Evolutionary conservation across 257 asterid genomes (phyloP).

Genomic region (Gentiana straminea): DNA sequence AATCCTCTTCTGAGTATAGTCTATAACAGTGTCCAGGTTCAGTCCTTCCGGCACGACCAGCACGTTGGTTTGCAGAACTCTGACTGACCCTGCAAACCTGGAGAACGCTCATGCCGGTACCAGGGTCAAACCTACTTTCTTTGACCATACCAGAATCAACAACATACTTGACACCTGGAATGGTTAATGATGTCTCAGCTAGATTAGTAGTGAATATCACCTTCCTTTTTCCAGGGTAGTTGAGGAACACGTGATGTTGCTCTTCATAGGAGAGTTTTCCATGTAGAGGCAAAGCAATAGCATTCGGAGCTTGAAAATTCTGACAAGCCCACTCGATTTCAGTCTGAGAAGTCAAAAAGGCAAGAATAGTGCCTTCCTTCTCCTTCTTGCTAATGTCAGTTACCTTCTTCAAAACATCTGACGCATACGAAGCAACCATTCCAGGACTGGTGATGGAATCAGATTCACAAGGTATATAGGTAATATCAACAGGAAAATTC

Average conservation of each 20-base stretch:
- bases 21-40: slow-evolving; percentile 86
- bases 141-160: slow-evolving; percentile 89
- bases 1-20: slow-evolving; percentile 57
- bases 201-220: slow-evolving; percentile 78
- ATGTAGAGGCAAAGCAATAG: slow-evolving; percentile 64
- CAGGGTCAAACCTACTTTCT: slow-evolving; percentile 74
- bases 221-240: slow-evolving; percentile 63
- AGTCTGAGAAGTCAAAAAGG: slow-evolving; percentile 92
- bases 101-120: slow-evolving; percentile 72
- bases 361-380: slow-evolving; percentile 74
- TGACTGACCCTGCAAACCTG: slow-evolving; percentile 63
- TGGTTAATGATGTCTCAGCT: slow-evolving; percentile 95
- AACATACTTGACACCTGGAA: slow-evolving; percentile 88
- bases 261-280: slow-evolving; percentile 82
- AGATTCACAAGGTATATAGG: slow-evolving; percentile 48
- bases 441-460: slow-evolving; percentile 25
- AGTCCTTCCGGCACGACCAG: slow-evolving; percentile 98
- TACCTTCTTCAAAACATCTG: slow-evolving; percentile 52
- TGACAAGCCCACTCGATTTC: slow-evolving; percentile 98
- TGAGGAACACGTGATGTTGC: slow-evolving; percentile 51
- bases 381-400: slow-evolving; percentile 44
- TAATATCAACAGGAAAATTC: slow-evolving; percentile 70
- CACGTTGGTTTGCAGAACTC: slow-evolving; percentile 94
- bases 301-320: slow-evolving; percentile 42
- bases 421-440: slow-evolving; percentile 47